These are phyloP conservation scores for Kondoa subrosea DNA, from an alignment of 768 basidiomycete genomes.

Conservation along the genomic window DNA sequence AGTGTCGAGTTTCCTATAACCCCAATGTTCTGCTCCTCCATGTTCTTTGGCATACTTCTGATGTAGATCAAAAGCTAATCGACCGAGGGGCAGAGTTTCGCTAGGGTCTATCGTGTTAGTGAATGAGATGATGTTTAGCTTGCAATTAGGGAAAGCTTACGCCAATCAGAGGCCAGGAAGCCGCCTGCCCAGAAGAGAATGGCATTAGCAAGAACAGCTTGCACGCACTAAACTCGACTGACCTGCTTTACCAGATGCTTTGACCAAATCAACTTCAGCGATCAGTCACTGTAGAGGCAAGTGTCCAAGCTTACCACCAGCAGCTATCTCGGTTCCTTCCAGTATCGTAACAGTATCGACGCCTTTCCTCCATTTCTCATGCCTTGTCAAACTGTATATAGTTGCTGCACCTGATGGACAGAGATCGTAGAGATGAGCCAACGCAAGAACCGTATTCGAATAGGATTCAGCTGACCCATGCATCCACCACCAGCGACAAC, in stretches of 20 bases:
- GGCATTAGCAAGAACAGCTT: not conserved
- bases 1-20: not conserved
- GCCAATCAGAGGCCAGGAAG: not conserved
- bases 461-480: no score
- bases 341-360: not conserved
- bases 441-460: not conserved
- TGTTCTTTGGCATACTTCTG: not conserved
- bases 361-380: not conserved
- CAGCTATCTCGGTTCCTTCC: not conserved
- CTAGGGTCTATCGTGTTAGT: not conserved
- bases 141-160: not conserved
- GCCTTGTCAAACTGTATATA: not conserved
- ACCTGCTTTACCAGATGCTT: not conserved
- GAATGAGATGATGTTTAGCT: not conserved
- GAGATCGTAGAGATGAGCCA: not conserved
- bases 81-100: not conserved
- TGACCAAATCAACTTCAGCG: not conserved
- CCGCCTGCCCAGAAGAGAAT: not conserved
- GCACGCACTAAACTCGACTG: not conserved
- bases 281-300: no score
- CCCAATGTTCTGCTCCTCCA: not conserved
- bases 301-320: not conserved
- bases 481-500: not conserved
- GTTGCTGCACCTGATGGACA: not conserved
- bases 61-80: not conserved